Percentiles rank a stretch among this genome's conserved stretches.
phyloP scores from a whole-genome alignment of 306 rosid genomes.

The Elaeagnus macrophylla region DNA sequence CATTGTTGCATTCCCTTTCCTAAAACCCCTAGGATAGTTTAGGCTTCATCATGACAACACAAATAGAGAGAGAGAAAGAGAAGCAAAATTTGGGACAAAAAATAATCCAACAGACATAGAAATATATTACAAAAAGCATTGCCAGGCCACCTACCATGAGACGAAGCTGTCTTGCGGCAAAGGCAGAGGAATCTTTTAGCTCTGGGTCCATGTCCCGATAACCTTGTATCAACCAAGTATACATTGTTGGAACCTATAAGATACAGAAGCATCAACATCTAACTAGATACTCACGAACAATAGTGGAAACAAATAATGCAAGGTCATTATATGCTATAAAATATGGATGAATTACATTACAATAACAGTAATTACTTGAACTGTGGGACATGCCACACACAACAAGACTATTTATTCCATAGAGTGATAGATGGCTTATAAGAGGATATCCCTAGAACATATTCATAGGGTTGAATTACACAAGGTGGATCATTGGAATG shows the following conservation, averaged over 20 bases:
- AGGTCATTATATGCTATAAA: not conserved
- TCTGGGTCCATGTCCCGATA: constrained; percentile 70
- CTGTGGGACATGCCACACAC: too few species aligned
- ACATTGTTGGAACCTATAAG: constrained; percentile 86
- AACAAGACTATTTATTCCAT: too few species aligned
- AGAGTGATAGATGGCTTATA: too few species aligned
- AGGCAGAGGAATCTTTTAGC: constrained; percentile 59
- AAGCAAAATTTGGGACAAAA: not conserved
- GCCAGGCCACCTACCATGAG: constrained; percentile 63
- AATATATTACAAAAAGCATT: not conserved
- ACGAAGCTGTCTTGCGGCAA: constrained; percentile 81
- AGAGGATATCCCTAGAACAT: too few species aligned
- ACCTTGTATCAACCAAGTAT: constrained; percentile 78
- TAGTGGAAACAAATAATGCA: not conserved
- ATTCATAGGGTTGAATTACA: not conserved
- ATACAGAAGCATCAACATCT: constrained; percentile 10
- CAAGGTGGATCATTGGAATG: not conserved
- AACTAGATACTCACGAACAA: constrained; percentile 3
- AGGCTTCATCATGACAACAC: too few species aligned
- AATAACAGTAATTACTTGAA: not conserved
- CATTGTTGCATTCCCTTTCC: too few species aligned
- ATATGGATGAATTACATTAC: too few species aligned
- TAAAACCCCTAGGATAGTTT: too few species aligned
- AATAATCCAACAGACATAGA: not conserved
- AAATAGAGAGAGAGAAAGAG: too few species aligned